Base-by-base conservation (phyloP, 2,329 filamentous ascomycete species). In the Aspergillus phoenicis region DNA sequence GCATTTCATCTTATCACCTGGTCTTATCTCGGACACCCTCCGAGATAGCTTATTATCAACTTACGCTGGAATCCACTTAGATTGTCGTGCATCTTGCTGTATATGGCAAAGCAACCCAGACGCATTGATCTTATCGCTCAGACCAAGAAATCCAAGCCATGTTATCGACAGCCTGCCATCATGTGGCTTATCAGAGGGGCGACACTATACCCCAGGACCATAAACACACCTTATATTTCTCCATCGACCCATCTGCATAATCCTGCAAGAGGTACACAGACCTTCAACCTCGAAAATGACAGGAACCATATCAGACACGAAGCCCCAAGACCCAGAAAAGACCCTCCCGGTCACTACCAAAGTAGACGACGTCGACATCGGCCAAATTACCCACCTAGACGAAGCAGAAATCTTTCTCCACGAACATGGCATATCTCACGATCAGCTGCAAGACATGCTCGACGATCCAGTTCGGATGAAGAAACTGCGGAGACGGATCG, bases 341-440 rank as follows among this genome's bases (percentile, higher is more conserved):
- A 15, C 22, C 30, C 8, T 38, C 24, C 20, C 30, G 4, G 7
- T 38, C 13, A 24, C 26, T 4, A 38, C 51, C 2, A 52, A 52
- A 39, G 30, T 33, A 8, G 58, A 54, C 8, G 69, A 71, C 38
- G 43, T 70, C 1, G 66, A 70, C 53, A 17, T 64, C 10, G 69
- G 71, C 13, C 62, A 60, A 8, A 60, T 71, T 24, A 61, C 66
- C 7, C 74, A 80, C 30, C 77, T 84, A 15, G 83, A 84, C 64
- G 78, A 81, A 58, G 80, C 78, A 4, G 81, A 80, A 52, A 64
- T 80, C 33, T 85, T 84, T 62, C 76, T 85, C 0, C 76, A 75
- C n/a, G 73, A 83, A 52, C 74, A 84, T 70, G 78, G 79, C 60
- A 78, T 82, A 64, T 77, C 73, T 4, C 70, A 76, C 10, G 72